Evolutionary conservation across 2,329 filamentous ascomycete species (phyloP), one percentile per base, ranked within the genome.

Genomic region (Sordariomycetes sp.): DNA sequence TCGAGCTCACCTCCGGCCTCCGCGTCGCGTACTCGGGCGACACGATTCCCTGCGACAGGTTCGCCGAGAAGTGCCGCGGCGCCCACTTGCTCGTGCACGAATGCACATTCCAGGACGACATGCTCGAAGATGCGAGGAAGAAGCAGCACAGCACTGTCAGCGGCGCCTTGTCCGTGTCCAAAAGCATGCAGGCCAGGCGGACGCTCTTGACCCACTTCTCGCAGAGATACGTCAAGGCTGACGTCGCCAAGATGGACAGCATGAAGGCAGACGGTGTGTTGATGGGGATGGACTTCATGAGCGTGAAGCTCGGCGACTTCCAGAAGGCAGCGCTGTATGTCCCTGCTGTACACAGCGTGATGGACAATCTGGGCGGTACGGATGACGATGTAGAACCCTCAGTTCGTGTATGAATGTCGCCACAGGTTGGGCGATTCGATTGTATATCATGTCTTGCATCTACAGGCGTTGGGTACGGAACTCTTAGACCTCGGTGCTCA

Each of bases 21-120:
- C 92, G 90, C 53, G 70, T 94, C 37, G 86, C 86, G 30, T 98
- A 94, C 61, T 94, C 86, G 5, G 92, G 92, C 36, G 92, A 98
- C 63, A 96, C 90, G 54, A 75, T 92, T 6, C 92, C 92, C 0
- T 86, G 76, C 4, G 48, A 61, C 3, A 51, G 61, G 0, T 95
- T 98, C 50, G 75, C 77, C 0, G 45, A 57, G 10, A 82, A 90
- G 33, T 93, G 85, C 30, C 62, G 64, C 30, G 79, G 78, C 41
- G 79, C 82, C 3, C 94, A 90, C 11, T 70, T 98, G 6, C 74
- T 95, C 5, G 76, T 98, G 36, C 92, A 98, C 63, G 92, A 98
- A 68, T 88, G 87, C 41, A 98, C 92, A 0, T 96, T 98, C 51
- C 86, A 92, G 46, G 86, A 94, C 51, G 85, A 92, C 47, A 73